Conservation (phyloP, 2,329 filamentous ascomycete species). For the Plenodomus lindquistii region DNA sequence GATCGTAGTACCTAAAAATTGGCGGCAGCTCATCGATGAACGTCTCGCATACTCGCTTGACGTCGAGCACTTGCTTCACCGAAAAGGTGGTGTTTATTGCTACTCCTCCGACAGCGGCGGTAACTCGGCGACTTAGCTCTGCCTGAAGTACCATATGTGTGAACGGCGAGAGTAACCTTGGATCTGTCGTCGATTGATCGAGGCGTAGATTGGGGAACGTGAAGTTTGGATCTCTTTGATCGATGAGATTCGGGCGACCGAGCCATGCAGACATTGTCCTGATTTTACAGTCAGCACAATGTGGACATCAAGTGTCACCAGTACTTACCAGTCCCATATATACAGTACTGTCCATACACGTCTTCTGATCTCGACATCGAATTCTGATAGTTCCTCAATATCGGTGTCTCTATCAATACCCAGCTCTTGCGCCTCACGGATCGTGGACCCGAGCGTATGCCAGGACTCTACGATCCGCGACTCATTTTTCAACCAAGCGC, state of each 20-base stretch:
- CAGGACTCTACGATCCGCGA: slow-evolving; percentile 54
- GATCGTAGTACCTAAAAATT: slow-evolving; percentile 45
- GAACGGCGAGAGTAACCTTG: slow-evolving; percentile 49
- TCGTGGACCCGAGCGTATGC: slow-evolving; percentile 51
- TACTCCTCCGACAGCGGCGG: slow-evolving; percentile 23
- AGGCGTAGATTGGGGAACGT: slow-evolving; percentile 48
- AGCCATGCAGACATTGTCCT: slow-evolving; percentile 51
- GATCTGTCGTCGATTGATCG: slow-evolving; percentile 36
- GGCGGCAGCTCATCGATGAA: slow-evolving; percentile 53
- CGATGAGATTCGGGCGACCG: slow-evolving; percentile 51
- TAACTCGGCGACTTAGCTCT: slow-evolving; percentile 41
- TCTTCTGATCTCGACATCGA: slow-evolving; percentile 53
- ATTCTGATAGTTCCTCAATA: slow-evolving; percentile 46
- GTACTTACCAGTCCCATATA: slow-evolving; percentile 53
- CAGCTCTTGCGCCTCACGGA: slow-evolving; percentile 55
- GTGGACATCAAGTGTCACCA: background rate
- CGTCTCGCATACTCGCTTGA: slow-evolving; percentile 45
- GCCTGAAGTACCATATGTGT: slow-evolving; percentile 50
- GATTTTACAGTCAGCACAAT: background rate
- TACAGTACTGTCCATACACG: slow-evolving; percentile 54
- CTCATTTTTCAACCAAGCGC: slow-evolving; percentile 54
- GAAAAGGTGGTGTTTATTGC: slow-evolving; percentile 19
- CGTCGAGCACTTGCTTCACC: slow-evolving; percentile 22
- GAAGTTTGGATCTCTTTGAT: slow-evolving; percentile 46
- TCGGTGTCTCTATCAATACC: slow-evolving; percentile 48